Percentiles rank a stretch among this genome's conserved stretches.
Conservation (phyloP, 2,329 filamentous ascomycete genomes). For the Onygenales sp. region DNA sequence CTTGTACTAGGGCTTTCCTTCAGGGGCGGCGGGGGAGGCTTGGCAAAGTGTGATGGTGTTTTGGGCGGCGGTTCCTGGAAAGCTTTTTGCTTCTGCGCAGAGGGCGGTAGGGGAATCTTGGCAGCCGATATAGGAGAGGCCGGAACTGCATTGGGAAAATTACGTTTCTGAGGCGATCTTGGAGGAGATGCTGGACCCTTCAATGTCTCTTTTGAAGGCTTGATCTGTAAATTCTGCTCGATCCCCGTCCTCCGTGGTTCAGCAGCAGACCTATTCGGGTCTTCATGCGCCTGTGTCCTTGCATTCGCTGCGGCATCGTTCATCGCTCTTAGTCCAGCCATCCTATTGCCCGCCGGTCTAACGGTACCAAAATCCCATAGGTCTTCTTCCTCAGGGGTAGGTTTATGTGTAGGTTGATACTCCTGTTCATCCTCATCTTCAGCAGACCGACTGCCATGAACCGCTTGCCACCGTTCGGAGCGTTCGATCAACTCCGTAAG, state of each 20-base stretch:
- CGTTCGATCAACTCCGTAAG: constrained; percentile 92
- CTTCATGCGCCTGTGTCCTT: constrained; percentile 48
- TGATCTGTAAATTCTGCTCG: neutral
- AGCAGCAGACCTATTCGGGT: constrained; percentile 25
- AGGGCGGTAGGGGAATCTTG: constrained; percentile 52
- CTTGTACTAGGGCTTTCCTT: constrained; percentile 28
- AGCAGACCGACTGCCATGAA: constrained; percentile 62
- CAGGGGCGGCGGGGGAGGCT: constrained; percentile 23
- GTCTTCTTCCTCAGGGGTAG: constrained; percentile 61
- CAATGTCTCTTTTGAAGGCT: constrained; percentile 1
- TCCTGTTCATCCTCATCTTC: constrained; percentile 50
- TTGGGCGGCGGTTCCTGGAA: constrained; percentile 39
- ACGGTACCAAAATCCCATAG: constrained; percentile 99
- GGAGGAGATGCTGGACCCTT: neutral
- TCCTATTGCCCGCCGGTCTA: constrained; percentile 61
- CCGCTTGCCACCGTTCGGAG: constrained; percentile 75
- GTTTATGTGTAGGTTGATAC: constrained; percentile 26
- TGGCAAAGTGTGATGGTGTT: constrained; percentile 38
- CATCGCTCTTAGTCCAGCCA: constrained; percentile 58
- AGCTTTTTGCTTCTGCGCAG: constrained; percentile 44
- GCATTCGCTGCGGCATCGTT: constrained; percentile 75
- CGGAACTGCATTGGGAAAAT: constrained; percentile 23
- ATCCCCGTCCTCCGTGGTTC: neutral
- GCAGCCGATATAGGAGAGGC: constrained; percentile 39
- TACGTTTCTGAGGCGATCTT: constrained; percentile 39